phyloP scores from a whole-genome alignment of 805 yeast species.

The Kodamaea fukazawae region DNA sequence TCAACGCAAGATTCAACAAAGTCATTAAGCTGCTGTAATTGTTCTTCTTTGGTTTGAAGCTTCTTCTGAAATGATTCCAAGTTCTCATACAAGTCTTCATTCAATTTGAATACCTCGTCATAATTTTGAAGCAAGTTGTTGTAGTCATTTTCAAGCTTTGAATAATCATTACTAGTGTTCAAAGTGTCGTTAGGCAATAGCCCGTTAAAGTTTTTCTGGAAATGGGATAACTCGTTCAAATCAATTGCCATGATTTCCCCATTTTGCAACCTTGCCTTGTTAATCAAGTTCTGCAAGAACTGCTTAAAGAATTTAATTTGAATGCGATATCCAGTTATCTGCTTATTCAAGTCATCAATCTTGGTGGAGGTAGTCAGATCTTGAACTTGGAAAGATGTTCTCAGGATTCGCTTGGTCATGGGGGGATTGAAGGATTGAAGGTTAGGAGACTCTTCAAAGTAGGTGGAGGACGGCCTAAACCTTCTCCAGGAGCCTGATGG shows the following conservation, averaged over 20 bases:
- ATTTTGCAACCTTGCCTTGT: slow-evolving; percentile 8
- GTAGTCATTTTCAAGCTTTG: slow-evolving; percentile 19
- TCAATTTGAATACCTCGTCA: slow-evolving; percentile 33
- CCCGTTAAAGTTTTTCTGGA: slow-evolving; percentile 18
- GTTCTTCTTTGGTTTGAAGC: slow-evolving; percentile 27
- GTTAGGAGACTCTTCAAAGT: slow-evolving; percentile 10
- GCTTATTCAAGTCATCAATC: slow-evolving; percentile 32
- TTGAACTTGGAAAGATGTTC: slow-evolving; percentile 9
- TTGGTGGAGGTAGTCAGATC: slow-evolving; percentile 20
- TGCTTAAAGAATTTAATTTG: slow-evolving; percentile 40
- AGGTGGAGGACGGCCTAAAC: slow-evolving; percentile 18
- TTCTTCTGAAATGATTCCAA: slow-evolving; percentile 34
- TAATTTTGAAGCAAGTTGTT: slow-evolving; percentile 24
- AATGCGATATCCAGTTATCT: slow-evolving; percentile 35
- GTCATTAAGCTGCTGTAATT: slow-evolving; percentile 14
- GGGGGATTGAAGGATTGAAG: slow-evolving; percentile 10
- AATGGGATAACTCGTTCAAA: slow-evolving; percentile 19
- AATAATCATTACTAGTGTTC: slow-evolving; percentile 8
- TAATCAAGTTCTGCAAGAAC: slow-evolving; percentile 36
- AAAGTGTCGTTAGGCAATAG: slow-evolving; percentile 11
- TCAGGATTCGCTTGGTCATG: slow-evolving; percentile 7
- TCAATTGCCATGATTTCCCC: slow-evolving; percentile 11
- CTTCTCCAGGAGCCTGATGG: slow-evolving; percentile 23
- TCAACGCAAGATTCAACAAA: slow-evolving; percentile 17
- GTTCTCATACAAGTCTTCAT: slow-evolving; percentile 37